Conservation (phyloP, 2,329 filamentous ascomycete genomes). For the Fusarium xylarioides region DNA sequence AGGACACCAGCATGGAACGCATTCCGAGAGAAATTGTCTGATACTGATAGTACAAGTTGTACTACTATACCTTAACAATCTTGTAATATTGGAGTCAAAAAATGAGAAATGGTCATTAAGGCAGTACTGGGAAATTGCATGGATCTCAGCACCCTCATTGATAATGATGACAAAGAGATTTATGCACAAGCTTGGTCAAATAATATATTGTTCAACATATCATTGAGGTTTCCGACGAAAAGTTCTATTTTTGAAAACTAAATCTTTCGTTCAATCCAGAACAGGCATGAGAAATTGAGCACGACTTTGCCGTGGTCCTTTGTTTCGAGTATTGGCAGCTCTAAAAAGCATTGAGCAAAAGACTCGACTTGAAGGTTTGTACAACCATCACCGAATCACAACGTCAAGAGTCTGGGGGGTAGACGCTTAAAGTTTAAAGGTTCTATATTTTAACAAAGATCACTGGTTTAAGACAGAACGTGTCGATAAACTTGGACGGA, state of each 20-base stretch:
- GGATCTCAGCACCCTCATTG: neutral
- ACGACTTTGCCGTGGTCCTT: neutral
- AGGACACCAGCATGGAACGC: constrained; percentile 32
- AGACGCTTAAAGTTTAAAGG: too few species aligned
- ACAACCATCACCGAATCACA: neutral
- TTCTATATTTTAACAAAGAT: neutral
- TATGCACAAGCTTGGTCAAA: neutral
- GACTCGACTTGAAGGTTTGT: neutral
- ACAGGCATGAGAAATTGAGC: neutral
- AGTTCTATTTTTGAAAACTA: neutral
- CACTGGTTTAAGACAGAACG: neutral
- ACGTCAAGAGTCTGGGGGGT: neutral
- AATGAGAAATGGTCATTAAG: neutral
- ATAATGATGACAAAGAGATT: neutral
- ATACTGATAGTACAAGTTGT: neutral
- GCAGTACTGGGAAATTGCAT: neutral
- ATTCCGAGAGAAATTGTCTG: constrained; percentile 7
- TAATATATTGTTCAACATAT: neutral
- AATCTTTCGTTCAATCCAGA: neutral
- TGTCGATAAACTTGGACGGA: neutral
- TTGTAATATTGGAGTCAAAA: neutral
- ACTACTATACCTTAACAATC: neutral
- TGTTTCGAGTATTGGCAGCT: neutral
- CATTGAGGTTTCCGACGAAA: neutral
- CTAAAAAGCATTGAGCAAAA: neutral